Base-by-base conservation (phyloP, 192 early-diverging fungal species). In the Coemansia sp. region DNA sequence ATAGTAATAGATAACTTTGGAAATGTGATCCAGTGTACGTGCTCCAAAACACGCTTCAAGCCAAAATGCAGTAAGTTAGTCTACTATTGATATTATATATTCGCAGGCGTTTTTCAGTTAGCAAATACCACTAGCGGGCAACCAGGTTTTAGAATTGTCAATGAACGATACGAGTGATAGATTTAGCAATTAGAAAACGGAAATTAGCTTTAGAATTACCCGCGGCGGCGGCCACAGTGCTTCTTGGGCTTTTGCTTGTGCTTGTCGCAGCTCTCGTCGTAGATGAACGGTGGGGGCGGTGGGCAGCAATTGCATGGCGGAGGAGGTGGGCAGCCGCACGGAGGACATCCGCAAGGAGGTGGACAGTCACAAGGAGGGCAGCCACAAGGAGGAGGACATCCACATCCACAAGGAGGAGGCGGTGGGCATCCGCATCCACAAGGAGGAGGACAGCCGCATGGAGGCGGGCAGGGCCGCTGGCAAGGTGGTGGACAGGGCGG, bases 251-350 rank as follows among this genome's bases (percentile, higher is more conserved):
- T 53, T 23, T 45, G 9, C 27, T 54, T n/a, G 41, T 64, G 62
- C 53, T 64, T 54, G 53, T 64, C 52, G 39, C 62, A 64, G 2
- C 21, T 22, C 17, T 39, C 35, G 10, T 75, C 73, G 55, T 75
- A 75, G 12, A 75, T 64, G 56, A 54, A 75, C 11, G 56, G 56
- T 17, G 56, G 56, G 12, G 56, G 56, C 29, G 29, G 29, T 8
- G 61, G 72, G 60, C 62, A 66, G 56, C 58, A 70, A n/a, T 50
- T 35, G 60, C 60, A 62, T 6, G 50, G 27, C 22, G 54, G 53
- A 9, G 58, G 54, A 6, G 63, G 63, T 22, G 53, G 53, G 21
- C 22, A 52, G 50, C 22, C 50, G 29, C 53, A 55, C 8, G 53
- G 53, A 32, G 53, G 53, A 27, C 54, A 65, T 6, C 43, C 63